Evolutionary conservation across 345 rosid species (phyloP), one percentile per base, ranked within the genome.

Genomic region (Eucalyptus pauciflora): DNA sequence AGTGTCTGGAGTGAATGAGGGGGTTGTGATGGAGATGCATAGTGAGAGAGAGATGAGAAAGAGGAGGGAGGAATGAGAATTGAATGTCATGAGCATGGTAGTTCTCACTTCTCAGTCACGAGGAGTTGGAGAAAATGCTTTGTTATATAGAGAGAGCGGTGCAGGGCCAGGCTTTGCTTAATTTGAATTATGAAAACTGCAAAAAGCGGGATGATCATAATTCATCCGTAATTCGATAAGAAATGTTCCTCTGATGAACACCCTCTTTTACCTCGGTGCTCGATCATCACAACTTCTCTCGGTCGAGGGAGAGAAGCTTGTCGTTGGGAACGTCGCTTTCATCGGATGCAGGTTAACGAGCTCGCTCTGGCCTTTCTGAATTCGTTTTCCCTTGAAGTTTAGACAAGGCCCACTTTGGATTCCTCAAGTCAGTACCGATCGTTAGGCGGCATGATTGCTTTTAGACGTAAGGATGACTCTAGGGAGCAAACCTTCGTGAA

Each of bases 1-100:
- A n/a, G 86, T 60, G 85, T 29, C 54, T 88, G 56, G 43, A 54
- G 88, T 50, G 85, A 88, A 89, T 10, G 86, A 88, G 41, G 92
- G 92, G 14, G 90, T 80, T 90, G 93, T 90, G 89, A 93, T 91
- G 85, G 89, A 87, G 85, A 81, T 87, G 87, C 90, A 89, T 60
- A 86, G 91, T 41, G 88, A 88, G 18, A 86, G 87, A 48, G 52
- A 86, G 91, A 83, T 92, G 89, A 88, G 81, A 91, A 69, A 45
- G 90, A 91, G 87, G 58, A 90, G 24, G 88, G 67, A 86, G 89
- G 88, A 85, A 81, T 87, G 91, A 89, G 11, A 89, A 22, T 71
- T 86, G 48, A 41, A 76, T 76, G 83, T 76, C 83, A 10, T 20
- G 83, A 76, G 3, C 83, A 37, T 76, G 48, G 83, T 41, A 3